Conservation (phyloP, 805 yeast genomes). For the Candida pini region DNA sequence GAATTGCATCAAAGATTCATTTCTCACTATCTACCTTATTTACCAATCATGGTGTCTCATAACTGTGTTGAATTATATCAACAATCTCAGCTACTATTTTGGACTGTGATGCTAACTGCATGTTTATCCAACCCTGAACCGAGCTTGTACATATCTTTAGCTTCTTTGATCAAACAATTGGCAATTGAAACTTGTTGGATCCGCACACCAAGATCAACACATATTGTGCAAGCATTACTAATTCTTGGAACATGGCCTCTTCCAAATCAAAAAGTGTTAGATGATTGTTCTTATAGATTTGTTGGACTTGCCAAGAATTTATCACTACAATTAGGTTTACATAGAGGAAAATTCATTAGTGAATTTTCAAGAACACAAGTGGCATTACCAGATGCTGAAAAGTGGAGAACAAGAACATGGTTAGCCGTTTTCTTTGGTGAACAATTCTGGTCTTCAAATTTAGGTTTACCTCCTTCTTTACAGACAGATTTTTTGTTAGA, state of each 20-base stretch:
- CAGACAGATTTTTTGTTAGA: slow-evolving; percentile 80
- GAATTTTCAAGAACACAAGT: slow-evolving; percentile 91
- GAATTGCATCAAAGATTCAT: slow-evolving; percentile 69
- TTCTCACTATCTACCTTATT: slow-evolving; percentile 59
- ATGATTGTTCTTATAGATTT: slow-evolving; percentile 86
- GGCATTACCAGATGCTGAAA: slow-evolving; percentile 81
- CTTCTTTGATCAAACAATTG: slow-evolving; percentile 73
- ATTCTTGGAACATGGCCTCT: slow-evolving; percentile 89
- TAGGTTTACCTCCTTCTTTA: slow-evolving; percentile 84
- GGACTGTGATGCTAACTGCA: slow-evolving; percentile 88
- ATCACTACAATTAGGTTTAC: slow-evolving; percentile 82
- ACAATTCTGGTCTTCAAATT: slow-evolving; percentile 82
- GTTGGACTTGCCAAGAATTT: slow-evolving; percentile 81
- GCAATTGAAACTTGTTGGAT: slow-evolving; percentile 94
- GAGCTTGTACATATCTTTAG: slow-evolving; percentile 64
- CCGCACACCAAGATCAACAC: slow-evolving; percentile 88
- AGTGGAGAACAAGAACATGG: slow-evolving; percentile 95
- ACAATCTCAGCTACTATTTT: slow-evolving; percentile 78
- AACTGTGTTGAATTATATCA: slow-evolving; percentile 72
- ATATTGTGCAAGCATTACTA: slow-evolving; percentile 83
- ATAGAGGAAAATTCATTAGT: slow-evolving; percentile 84
- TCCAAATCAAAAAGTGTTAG: slow-evolving; percentile 87
- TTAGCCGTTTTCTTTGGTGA: slow-evolving; percentile 81
- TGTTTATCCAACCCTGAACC: slow-evolving; percentile 86
- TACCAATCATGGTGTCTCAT: slow-evolving; percentile 71